Evolutionary conservation across 306 rosid genomes (phyloP), one percentile per base, ranked within the genome.

Genomic region (Neltuma alba): DNA sequence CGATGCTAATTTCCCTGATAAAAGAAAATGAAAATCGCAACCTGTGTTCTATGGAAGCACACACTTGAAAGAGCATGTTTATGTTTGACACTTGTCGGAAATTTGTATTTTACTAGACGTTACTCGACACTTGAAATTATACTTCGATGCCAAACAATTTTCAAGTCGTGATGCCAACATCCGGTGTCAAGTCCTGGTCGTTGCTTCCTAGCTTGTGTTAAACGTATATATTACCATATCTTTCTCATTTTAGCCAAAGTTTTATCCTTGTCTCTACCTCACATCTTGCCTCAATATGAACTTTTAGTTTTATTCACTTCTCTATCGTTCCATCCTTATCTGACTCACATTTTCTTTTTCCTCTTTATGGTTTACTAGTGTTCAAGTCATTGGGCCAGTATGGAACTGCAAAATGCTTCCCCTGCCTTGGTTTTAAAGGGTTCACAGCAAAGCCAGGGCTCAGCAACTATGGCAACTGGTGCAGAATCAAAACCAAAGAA

Each of bases 401-500:
- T 80, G 72, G 87, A 84, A 28, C 48, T 77, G 37, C 84, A 82
- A 62, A 81, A 61, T 75, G 69, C 82, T 69, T 81, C 90, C 40
- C 44, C 89, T 52, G 72, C 87, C 57, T 66, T 37, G 71, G 10
- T n/a, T 36, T 36, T 37, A 10, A 42, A 7, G 31, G 86, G 74
- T 42, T 73, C 86, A 11, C 86, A 76, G 74, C 81, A 74, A 65
- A 80, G 60, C 61, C 79, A 74, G 54, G 71, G 75, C 15, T 18
- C 86, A 21, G 55, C 80, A 25, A 55, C 71, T 27, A 23, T 34
- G 38, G 68, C 79, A 40, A 54, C 76, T 28, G 57, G 23, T 34
- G 52, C 77, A 23, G 93, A 91, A 18, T 75, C 89, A 33, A 90
- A 90, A 79, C 91, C 91, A 13, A 92, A 94, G 89, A 94, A 89